Percentiles rank a stretch among this genome's conserved stretches.
These are phyloP conservation scores for Kalaharituber pfeilii DNA, from an alignment of 2,329 filamentous ascomycete genomes.

Conservation along the genomic window DNA sequence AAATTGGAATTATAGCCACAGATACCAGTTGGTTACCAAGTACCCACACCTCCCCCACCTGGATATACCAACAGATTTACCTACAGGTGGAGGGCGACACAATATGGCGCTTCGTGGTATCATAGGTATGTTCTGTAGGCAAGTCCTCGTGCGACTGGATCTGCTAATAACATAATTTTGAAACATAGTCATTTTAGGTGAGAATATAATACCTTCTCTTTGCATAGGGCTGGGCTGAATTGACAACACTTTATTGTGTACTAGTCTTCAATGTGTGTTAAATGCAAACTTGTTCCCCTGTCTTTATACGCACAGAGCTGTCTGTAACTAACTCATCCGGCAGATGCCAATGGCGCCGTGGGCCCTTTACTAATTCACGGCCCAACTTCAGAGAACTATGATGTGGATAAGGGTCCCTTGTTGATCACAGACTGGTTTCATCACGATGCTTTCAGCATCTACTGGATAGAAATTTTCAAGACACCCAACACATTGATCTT, in stretches of 20 bases:
- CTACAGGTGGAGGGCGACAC: conserved; percentile 25
- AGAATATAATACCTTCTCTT: neutral
- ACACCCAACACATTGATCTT: conserved; percentile 1
- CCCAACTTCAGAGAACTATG: conserved; percentile 10
- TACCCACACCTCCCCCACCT: no score
- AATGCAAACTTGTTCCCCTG: neutral
- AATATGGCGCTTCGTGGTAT: conserved; percentile 25
- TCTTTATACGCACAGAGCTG: neutral
- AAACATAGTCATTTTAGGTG: conserved; percentile 4
- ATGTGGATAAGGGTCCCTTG: conserved; percentile 10
- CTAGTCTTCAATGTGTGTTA: no score
- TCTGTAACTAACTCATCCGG: conserved; percentile 4
- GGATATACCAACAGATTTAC: no score
- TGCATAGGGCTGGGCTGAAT: neutral
- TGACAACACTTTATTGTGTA: no score
- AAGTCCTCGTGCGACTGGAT: neutral
- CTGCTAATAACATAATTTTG: neutral
- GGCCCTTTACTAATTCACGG: conserved; percentile 16
- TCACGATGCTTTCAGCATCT: conserved; percentile 6
- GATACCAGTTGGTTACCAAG: no score
- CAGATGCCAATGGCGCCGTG: conserved; percentile 11
- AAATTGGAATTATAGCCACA: no score
- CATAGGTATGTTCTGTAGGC: conserved; percentile 4
- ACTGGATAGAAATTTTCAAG: conserved; percentile 3
- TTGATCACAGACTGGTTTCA: conserved; percentile 20